Base-by-base conservation (phyloP, 1,284 basidiomycete genomes). In the Vanrija humicola region DNA sequence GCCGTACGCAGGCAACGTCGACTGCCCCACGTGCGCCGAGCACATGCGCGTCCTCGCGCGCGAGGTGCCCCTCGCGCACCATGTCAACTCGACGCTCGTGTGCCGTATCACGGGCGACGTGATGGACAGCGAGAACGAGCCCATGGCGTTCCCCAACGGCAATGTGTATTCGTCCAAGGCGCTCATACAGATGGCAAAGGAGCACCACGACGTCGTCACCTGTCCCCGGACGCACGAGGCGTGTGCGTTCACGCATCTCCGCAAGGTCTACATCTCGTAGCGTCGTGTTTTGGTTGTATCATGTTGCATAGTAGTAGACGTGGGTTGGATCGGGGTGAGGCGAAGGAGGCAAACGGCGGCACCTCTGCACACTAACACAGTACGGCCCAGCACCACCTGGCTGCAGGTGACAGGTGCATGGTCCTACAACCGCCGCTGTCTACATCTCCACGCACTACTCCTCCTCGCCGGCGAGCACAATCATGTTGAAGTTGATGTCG, bases 41-140 rank as follows among this genome's bases (percentile, higher is more conserved):
- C 84, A 86, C 14, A 80, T 98, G 16, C 86, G 86, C 19, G 79
- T 82, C 51, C 82, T 98, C 6, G 91, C 88, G 5, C 80, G 82
- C 54, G 89, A 94, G 63, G 90, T 97, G 0, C 95, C 96, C 0
- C 87, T 86, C 75, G 90, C 88, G 61, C 94, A 98, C 77, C 93
- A 97, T 72, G 85, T 87, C 48, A 97, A 95, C 70, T 96, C 92
- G 46, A 94, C 90, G 0, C 89, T 98, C 54, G 93, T 98, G 12
- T 98, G 96, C 72, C 79, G 84, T 43, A 82, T 96, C 63, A 90
- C 82, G 54, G 94, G 95, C 23, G 87, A 86, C 71, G 90, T 98
- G 57, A 96, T 98, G 87, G 88, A 97, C 66, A 92, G 86, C 61
- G 85, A 93, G 70, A 95, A 94, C 67, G 88, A 86, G 78, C 90